phyloP scores from a whole-genome alignment of 805 yeast genomes.

The Zygosaccharomyces lentus region DNA sequence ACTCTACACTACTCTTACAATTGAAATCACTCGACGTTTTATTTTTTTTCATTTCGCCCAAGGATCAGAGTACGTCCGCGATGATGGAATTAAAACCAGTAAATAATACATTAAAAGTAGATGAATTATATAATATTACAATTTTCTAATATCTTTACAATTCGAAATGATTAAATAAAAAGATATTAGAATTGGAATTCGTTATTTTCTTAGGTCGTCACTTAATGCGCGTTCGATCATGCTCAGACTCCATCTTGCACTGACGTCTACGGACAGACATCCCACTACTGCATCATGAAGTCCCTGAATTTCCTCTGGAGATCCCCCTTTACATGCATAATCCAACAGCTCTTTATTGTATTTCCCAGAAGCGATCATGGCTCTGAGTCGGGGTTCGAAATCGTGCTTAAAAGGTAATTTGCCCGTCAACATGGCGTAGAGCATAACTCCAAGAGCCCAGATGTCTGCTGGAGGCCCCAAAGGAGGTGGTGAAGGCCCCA shows the following conservation, averaged over 20 bases:
- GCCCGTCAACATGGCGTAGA: constrained; percentile 70
- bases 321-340: constrained; percentile 36
- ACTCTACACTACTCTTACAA: neutral
- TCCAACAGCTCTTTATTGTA: constrained; percentile 47
- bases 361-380: constrained; percentile 64
- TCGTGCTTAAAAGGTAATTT: constrained; percentile 77
- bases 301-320: constrained; percentile 10
- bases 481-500: constrained; percentile 58
- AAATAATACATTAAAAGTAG: neutral
- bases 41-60: neutral
- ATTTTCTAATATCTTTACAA: neutral
- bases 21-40: neutral
- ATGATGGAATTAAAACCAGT: neutral
- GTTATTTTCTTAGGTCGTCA: constrained; percentile 2
- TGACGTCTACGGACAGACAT: constrained; percentile 49
- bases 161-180: neutral
- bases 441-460: constrained; percentile 85
- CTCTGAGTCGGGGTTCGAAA: constrained; percentile 74
- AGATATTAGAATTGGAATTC: neutral
- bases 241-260: constrained; percentile 49
- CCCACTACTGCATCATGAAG: constrained; percentile 43
- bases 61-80: neutral
- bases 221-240: constrained; percentile 29
- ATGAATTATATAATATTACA: neutral
- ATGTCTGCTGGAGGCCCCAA: constrained; percentile 69